phyloP scores from a whole-genome alignment of 352 stramenopile genomes.

The Pythium insidiosum region DNA sequence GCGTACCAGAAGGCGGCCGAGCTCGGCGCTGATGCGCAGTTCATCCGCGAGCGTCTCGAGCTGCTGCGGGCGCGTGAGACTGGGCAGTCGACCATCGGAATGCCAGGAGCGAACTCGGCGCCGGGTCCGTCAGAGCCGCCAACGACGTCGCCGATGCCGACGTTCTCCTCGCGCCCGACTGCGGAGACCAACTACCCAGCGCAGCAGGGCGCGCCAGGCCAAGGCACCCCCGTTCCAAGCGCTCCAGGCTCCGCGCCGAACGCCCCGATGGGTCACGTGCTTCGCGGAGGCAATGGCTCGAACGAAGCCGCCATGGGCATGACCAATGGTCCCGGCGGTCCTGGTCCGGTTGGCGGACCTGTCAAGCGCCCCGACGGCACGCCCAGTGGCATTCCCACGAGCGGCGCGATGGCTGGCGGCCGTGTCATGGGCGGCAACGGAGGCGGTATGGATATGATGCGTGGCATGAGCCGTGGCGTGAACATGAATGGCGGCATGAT shows the following conservation, averaged over 20 bases:
- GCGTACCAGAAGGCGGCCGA: conserved; percentile 87
- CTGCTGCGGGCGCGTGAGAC: conserved; percentile 70
- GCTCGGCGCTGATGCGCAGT: conserved; percentile 73
- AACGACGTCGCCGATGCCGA: conserved; percentile 82
- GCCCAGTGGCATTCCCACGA: conserved; percentile 21
- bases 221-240: conserved; percentile 4
- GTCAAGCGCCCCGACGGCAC: conserved; percentile 10
- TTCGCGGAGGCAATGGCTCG: conserved; percentile 22
- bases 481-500: conserved; percentile 63
- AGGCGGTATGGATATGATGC: conserved; percentile 65
- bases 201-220: background rate
- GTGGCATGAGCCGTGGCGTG: conserved; percentile 41
- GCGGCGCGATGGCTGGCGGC: conserved; percentile 28
- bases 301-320: conserved; percentile 48
- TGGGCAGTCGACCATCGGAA: conserved; percentile 73
- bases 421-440: conserved; percentile 24
- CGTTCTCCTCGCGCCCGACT: conserved; percentile 61
- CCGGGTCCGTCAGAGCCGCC: conserved; percentile 72
- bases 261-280: conserved; percentile 44
- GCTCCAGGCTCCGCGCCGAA: conserved; percentile 4
- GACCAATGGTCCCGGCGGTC: conserved; percentile 11
- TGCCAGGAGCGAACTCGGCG: conserved; percentile 74
- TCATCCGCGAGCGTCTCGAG: conserved; percentile 77
- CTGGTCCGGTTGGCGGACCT: conserved; percentile 1
- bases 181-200: conserved; percentile 43